phyloP scores from a whole-genome alignment of 164 flowering plant species.

The Buxus sempervirens region DNA sequence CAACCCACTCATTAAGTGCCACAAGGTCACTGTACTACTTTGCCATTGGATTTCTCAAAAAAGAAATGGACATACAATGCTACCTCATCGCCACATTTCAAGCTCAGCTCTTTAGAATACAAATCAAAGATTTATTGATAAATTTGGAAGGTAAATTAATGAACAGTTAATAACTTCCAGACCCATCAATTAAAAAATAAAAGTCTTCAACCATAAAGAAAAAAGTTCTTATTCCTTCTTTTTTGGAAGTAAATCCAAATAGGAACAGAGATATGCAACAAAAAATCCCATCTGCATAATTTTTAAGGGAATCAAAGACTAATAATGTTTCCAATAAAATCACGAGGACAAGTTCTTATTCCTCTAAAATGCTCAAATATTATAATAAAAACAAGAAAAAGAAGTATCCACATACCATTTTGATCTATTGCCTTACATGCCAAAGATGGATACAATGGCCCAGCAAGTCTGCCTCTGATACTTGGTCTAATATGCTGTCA shows the following conservation, averaged over 20 bases:
- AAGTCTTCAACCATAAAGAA: background rate
- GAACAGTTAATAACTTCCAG: too few relatives aligned
- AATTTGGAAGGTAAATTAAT: too few relatives aligned
- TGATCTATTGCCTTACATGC: background rate
- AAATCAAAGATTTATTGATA: background rate
- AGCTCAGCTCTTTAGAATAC: too few relatives aligned
- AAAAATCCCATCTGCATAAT: background rate
- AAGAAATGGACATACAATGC: too few relatives aligned
- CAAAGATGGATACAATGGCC: background rate
- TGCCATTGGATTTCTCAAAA: too few relatives aligned
- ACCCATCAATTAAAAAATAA: background rate
- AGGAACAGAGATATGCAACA: background rate
- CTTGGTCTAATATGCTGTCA: background rate
- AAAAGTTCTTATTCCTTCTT: background rate
- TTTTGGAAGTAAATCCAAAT: background rate
- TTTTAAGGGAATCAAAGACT: background rate
- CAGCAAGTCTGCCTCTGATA: background rate
- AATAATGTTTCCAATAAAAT: too few relatives aligned
- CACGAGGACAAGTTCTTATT: background rate
- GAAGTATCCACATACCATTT: constrained; percentile 12
- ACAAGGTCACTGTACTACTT: too few relatives aligned
- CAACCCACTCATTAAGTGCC: too few relatives aligned
- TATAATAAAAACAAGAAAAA: background rate
- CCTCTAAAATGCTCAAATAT: background rate
- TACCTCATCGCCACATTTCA: too few relatives aligned